Evolutionary conservation across 495 filamentous ascomycete genomes (phyloP), one percentile per base, ranked within the genome.

Genomic region (Aspergillus diversus): DNA sequence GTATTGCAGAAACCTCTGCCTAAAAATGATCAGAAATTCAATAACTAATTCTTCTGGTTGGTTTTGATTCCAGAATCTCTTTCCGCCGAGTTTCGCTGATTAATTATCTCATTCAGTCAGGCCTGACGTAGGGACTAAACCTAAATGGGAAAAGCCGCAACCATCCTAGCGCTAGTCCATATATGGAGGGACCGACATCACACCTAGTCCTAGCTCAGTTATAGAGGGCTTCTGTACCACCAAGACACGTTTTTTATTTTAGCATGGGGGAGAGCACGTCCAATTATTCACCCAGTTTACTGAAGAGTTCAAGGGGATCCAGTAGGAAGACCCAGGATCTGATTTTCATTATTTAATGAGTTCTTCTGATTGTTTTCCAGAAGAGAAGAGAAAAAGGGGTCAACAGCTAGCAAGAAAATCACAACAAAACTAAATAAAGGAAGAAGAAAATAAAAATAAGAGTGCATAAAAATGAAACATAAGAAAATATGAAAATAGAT

Each of bases 221-320:
- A 50, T 27, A 48, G 37, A 49, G 21, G 11, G 11, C n/a, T n/a
- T 50, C 47, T 32, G 50, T 61, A 35, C 37, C 35, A 47, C 50
- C 37, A 52, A 21, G 46, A 35, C 59, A 61, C 59, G 59, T 61
- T 61, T 61, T 52, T 60, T 53, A 54, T 55, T 55, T 55, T 61
- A 61, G 59, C 59, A 61, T 51, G 59, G 46, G 54, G 60, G 42
- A 63, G 39, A 27, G 59, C 60, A 62, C 51, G 60, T 62, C 39
- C 51, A 51, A 62, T 37, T 7, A 32, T 32, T 12, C 27, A 54
- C n/a, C 8, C 39, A 43, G n/a, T 8, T 43, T 11, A 43, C n/a
- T 43, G 5, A 39, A 43, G 39, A 43, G n/a, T 43, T 43, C 39
- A 12, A 43, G 39, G 39, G 39, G 39, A 43, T 15, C 39, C 39